Evolutionary conservation across 1,284 basidiomycete species (phyloP).

Genomic region (Entoloma clypeatum): DNA sequence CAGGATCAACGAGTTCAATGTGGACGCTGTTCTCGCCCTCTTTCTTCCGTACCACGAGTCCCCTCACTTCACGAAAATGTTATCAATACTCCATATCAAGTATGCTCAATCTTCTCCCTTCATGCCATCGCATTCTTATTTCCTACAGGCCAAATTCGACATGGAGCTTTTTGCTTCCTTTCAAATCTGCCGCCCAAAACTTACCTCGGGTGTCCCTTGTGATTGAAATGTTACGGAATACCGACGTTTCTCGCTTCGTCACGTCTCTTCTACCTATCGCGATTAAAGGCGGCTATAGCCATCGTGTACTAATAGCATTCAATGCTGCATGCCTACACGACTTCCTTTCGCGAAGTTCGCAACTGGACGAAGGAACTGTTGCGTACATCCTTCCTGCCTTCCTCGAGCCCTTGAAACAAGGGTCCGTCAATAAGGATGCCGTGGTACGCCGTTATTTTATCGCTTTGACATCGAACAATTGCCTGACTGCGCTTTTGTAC

Average conservation of each 20-base stretch:
- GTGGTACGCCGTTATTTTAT: slow-evolving; percentile 39
- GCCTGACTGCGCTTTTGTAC: slow-evolving; percentile 9
- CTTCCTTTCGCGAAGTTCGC: slow-evolving; percentile 58
- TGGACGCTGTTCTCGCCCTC: slow-evolving; percentile 72
- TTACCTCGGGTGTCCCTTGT: slow-evolving; percentile 69
- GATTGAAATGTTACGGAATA: slow-evolving; percentile 68
- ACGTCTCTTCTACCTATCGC: slow-evolving; percentile 60
- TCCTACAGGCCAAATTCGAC: slow-evolving; percentile 41
- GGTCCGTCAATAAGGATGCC: slow-evolving; percentile 42
- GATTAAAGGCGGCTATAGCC: slow-evolving; percentile 48
- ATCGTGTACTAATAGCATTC: slow-evolving; percentile 81
- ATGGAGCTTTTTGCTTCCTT: slow-evolving; percentile 70
- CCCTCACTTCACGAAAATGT: slow-evolving; percentile 91
- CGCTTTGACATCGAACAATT: slow-evolving; percentile 1
- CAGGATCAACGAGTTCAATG: slow-evolving; percentile 93
- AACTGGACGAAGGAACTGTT: slow-evolving; percentile 58
- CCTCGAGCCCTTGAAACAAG: slow-evolving; percentile 50
- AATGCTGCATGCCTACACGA: slow-evolving; percentile 82
- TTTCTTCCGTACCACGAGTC: slow-evolving; percentile 97
- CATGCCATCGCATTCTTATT: slow-evolving; percentile 1
- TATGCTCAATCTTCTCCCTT: slow-evolving; percentile 32
- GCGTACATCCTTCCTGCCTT: slow-evolving; percentile 61
- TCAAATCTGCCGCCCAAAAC: slow-evolving; percentile 70
- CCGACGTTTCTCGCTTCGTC: slow-evolving; percentile 74
- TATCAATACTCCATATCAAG: slow-evolving; percentile 81